These are phyloP conservation scores for Pseudocohnilembus persalinus DNA, from an alignment of 169 alveolate species.

Conservation along the genomic window DNA sequence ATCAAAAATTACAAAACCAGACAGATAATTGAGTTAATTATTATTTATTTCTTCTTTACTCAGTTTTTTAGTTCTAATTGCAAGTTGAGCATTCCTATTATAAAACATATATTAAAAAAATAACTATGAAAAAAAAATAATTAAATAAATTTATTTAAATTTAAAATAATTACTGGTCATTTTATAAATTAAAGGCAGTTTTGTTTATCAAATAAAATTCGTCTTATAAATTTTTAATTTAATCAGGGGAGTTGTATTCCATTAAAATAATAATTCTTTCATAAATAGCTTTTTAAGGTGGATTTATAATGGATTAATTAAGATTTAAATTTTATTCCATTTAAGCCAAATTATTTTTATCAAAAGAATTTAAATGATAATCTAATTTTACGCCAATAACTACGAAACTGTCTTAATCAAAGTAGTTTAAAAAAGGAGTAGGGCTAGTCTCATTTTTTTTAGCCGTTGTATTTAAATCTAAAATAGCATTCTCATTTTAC, in stretches of 20 bases:
- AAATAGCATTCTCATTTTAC: background rate
- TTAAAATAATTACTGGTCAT: background rate
- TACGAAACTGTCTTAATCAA: background rate
- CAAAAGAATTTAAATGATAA: background rate
- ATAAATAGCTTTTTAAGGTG: background rate
- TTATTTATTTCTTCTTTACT: background rate
- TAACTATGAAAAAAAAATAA: too few species aligned
- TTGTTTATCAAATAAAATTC: too few species aligned
- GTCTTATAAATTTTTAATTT: background rate
- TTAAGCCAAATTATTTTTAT: too few species aligned
- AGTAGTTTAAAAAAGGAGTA: background rate
- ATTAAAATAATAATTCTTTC: background rate
- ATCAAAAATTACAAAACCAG: background rate
- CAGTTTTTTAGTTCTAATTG: background rate
- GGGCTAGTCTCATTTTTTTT: background rate
- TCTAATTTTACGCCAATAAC: background rate
- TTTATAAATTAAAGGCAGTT: background rate
- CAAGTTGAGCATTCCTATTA: background rate
- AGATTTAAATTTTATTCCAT: too few species aligned
- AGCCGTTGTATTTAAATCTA: background rate
- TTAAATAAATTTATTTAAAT: too few species aligned
- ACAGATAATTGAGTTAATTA: background rate
- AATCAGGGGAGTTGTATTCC: background rate
- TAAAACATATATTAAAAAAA: too few species aligned
- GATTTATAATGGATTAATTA: too few species aligned